A percentile compares a stretch with the other conserved stretches of the same genome.
These are phyloP conservation scores for Geotrichum histeridarum DNA, from an alignment of 1,139 yeast genomes.

Conservation along the genomic window DNA sequence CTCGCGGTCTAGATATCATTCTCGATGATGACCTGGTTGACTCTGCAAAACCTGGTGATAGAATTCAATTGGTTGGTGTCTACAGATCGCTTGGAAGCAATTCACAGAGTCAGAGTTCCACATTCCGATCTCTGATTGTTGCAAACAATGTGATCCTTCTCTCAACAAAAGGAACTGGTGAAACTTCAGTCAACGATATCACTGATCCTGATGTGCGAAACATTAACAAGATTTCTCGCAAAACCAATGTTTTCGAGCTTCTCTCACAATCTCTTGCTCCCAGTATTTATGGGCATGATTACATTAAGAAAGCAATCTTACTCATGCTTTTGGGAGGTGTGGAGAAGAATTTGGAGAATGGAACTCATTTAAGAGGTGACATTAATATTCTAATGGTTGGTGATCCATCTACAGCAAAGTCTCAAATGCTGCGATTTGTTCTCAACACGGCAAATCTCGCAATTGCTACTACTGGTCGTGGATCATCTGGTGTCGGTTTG, in stretches of 20 bases:
- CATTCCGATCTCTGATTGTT: constrained; percentile 73
- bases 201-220: constrained; percentile 82
- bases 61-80: constrained; percentile 91
- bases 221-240: constrained; percentile 71
- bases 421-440: constrained; percentile 90
- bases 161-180: constrained; percentile 79
- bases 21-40: constrained; percentile 94
- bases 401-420: constrained; percentile 97
- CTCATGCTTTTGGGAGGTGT: constrained; percentile 91
- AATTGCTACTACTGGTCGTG: constrained; percentile 97
- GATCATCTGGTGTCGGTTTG: constrained; percentile 98
- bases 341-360: constrained; percentile 89
- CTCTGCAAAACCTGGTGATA: constrained; percentile 89
- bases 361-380: constrained; percentile 97
- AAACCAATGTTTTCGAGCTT: constrained; percentile 66
- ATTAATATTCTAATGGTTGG: constrained; percentile 95
- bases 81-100: constrained; percentile 87
- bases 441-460: constrained; percentile 92
- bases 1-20: constrained; percentile 84
- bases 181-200: constrained; percentile 67
- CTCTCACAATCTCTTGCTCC: constrained; percentile 89
- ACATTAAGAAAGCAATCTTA: constrained; percentile 84
- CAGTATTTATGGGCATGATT: constrained; percentile 88
- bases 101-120: constrained; percentile 43
- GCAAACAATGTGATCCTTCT: constrained; percentile 87